These are phyloP conservation scores for Moricandia arvensis DNA, from an alignment of 345 rosid genomes.

Conservation along the genomic window DNA sequence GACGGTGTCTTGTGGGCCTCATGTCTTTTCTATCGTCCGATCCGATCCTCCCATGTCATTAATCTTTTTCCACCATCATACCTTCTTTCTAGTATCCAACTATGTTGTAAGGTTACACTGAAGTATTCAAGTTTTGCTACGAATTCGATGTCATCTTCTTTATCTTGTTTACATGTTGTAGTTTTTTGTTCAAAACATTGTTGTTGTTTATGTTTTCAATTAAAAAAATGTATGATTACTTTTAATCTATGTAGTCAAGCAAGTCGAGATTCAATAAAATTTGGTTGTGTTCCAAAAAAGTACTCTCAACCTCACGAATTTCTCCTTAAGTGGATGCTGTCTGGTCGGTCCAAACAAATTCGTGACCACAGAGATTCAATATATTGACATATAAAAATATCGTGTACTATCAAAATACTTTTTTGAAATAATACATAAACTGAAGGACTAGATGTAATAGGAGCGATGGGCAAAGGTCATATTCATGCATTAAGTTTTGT, in stretches of 20 bases:
- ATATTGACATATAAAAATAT: neutral
- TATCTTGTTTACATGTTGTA: too few relatives aligned
- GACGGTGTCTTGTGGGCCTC: conserved; percentile 65
- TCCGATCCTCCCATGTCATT: conserved; percentile 12
- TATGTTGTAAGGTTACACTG: too few relatives aligned
- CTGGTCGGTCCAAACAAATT: conserved; percentile 30
- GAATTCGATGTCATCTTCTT: too few relatives aligned
- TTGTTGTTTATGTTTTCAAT: too few relatives aligned
- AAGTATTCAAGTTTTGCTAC: too few relatives aligned
- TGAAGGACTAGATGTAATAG: conserved; percentile 4
- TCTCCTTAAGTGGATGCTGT: conserved; percentile 16
- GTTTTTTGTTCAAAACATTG: too few relatives aligned
- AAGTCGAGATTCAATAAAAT: too few relatives aligned
- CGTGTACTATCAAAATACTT: neutral
- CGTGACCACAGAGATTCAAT: neutral
- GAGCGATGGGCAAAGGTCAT: conserved; percentile 13
- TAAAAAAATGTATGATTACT: too few relatives aligned
- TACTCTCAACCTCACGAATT: neutral
- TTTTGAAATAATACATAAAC: neutral
- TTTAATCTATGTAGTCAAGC: too few relatives aligned
- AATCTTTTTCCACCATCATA: neutral
- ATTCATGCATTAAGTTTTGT: conserved; percentile 33
- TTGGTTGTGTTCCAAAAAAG: too few relatives aligned
- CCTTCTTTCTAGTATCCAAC: too few relatives aligned
- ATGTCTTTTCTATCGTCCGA: neutral